Evolutionary conservation across 441 rosid species (phyloP).

Genomic region (Adansonia grandidieri): DNA sequence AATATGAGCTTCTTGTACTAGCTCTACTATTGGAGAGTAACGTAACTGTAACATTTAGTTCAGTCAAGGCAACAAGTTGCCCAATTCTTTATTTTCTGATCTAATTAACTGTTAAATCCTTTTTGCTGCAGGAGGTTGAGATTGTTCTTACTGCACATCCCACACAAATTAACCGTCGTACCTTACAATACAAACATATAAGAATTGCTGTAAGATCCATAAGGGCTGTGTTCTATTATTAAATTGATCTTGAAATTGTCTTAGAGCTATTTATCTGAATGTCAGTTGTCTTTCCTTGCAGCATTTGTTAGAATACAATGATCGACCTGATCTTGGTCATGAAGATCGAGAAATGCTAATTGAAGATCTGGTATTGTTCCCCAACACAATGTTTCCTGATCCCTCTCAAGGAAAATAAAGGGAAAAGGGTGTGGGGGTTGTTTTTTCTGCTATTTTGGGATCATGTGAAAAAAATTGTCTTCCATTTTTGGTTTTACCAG

Average conservation of each 20-base stretch:
- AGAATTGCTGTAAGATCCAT: conserved; percentile 76
- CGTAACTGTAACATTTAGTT: neutral
- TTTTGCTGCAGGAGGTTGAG: conserved; percentile 78
- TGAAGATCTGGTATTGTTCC: conserved; percentile 81
- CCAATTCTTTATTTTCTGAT: conserved; percentile 16
- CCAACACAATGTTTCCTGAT: conserved; percentile 25
- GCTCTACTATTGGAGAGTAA: conserved; percentile 14
- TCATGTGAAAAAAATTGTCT: neutral
- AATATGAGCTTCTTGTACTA: conserved; percentile 13
- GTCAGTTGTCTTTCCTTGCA: conserved; percentile 42
- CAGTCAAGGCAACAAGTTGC: conserved; percentile 8
- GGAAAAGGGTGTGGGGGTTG: neutral
- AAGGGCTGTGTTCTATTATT: conserved; percentile 22
- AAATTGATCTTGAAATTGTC: conserved; percentile 17
- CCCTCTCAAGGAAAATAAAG: conserved; percentile 25
- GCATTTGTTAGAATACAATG: conserved; percentile 94
- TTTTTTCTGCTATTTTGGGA: neutral
- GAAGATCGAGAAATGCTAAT: conserved; percentile 93
- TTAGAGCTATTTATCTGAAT: conserved; percentile 28
- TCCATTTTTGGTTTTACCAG: conserved; percentile 10
- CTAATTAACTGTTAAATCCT: conserved; percentile 26
- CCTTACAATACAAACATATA: conserved; percentile 91
- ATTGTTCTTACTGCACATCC: conserved; percentile 99
- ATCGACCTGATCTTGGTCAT: conserved; percentile 86
- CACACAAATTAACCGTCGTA: conserved; percentile 88